These are phyloP conservation scores for Tylopilus balloui DNA, from an alignment of 768 basidiomycete genomes.

Conservation along the genomic window DNA sequence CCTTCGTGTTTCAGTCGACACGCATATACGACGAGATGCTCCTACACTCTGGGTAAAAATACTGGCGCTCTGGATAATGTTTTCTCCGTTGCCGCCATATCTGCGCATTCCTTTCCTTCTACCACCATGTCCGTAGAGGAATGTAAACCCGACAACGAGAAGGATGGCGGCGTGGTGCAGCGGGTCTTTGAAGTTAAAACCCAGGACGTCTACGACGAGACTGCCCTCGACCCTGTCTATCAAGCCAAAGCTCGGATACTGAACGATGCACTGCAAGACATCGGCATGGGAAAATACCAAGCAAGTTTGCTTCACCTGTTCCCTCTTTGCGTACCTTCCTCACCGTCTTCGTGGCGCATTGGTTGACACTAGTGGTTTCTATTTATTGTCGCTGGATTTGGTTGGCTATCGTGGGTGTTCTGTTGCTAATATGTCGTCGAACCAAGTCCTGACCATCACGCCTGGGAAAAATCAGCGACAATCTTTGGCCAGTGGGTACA, in stretches of 20 bases:
- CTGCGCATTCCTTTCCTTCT: neutral
- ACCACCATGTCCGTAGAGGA: conserved; percentile 19
- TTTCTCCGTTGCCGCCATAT: neutral
- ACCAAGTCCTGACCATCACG: too few species aligned
- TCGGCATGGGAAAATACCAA: conserved; percentile 71
- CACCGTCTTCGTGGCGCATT: neutral
- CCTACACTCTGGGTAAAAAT: neutral
- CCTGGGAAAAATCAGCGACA: conserved; percentile 59
- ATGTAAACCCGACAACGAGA: conserved; percentile 2
- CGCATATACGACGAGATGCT: too few species aligned
- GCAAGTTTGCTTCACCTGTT: conserved; percentile 26
- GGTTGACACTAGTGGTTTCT: conserved; percentile 47
- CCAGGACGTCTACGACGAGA: conserved; percentile 25
- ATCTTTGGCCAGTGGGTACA: conserved; percentile 62
- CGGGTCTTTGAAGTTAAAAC: conserved; percentile 9
- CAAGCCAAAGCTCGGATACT: conserved; percentile 53
- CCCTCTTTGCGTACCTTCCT: neutral
- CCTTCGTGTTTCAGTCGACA: neutral
- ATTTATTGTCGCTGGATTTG: conserved; percentile 67
- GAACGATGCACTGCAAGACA: conserved; percentile 58
- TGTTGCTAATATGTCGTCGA: too few species aligned
- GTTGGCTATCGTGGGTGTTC: conserved; percentile 64
- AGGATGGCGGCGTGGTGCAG: neutral
- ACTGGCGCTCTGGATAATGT: neutral
- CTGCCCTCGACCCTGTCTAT: conserved; percentile 50